phyloP scores from a whole-genome alignment of 2,329 filamentous ascomycete species.

The Arthrobotrys iridis region DNA sequence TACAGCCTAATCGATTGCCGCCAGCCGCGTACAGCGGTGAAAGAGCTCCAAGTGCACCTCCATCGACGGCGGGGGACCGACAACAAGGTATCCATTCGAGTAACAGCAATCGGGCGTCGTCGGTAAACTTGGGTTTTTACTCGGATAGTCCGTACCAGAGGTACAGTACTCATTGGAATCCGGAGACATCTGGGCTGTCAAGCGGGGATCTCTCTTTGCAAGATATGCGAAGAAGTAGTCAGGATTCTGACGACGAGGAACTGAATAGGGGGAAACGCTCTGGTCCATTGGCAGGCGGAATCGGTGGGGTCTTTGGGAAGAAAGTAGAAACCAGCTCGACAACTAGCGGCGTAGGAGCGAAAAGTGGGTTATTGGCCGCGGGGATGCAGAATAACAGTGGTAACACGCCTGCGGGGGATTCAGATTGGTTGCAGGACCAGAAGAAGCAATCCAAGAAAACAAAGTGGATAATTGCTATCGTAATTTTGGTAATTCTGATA shows the following conservation, averaged over 20 bases:
- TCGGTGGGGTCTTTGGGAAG: slow-evolving; percentile 51
- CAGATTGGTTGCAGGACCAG: slow-evolving; percentile 71
- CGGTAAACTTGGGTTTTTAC: slow-evolving; percentile 54
- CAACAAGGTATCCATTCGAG: slow-evolving; percentile 30
- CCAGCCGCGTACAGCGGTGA: slow-evolving; percentile 19
- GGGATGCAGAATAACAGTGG: slow-evolving; percentile 3
- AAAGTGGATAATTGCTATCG: slow-evolving; percentile 73
- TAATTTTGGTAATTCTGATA: slow-evolving; percentile 74
- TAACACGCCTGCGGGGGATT: slow-evolving; percentile 54
- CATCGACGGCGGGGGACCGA: slow-evolving; percentile 23
- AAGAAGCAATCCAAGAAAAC: slow-evolving; percentile 72
- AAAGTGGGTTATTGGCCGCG: slow-evolving; percentile 31
- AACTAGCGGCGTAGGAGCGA: slow-evolving; percentile 34
- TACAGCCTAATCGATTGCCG: slow-evolving; percentile 22
- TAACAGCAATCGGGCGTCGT: slow-evolving; percentile 45
- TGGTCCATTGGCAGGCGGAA: slow-evolving; percentile 25
- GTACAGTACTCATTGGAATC: slow-evolving; percentile 58
- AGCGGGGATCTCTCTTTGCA: slow-evolving; percentile 47
- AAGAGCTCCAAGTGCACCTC: slow-evolving; percentile 15
- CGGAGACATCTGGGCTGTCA: slow-evolving; percentile 47
- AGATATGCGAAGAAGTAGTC: slow-evolving; percentile 51
- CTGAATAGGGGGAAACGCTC: slow-evolving; percentile 33
- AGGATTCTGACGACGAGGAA: slow-evolving; percentile 52
- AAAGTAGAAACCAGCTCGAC: slow-evolving; percentile 41
- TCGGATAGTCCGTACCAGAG: slow-evolving; percentile 58